Conservation (phyloP, 2,329 filamentous ascomycete species). For the Thyridium curvatum region DNA sequence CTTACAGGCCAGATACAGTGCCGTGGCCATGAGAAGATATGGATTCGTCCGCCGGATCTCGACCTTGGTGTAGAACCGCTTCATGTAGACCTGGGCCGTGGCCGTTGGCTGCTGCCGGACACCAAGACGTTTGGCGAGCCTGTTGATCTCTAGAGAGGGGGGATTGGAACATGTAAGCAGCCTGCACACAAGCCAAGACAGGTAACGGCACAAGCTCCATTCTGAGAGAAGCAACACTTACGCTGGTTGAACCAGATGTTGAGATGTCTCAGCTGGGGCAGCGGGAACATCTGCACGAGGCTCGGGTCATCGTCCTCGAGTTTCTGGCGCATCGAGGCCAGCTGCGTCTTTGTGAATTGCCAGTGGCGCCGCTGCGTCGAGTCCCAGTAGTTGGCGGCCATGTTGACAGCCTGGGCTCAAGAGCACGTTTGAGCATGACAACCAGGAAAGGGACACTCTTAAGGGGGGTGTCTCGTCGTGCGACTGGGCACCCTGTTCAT, state of each 20-base stretch:
- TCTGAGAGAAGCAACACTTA: constrained; percentile 34
- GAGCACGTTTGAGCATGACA: too few species aligned
- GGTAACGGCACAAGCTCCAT: too few species aligned
- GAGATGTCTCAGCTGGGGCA: constrained; percentile 76
- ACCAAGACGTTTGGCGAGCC: constrained; percentile 76
- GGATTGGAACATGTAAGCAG: background rate
- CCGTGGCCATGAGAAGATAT: constrained; percentile 87
- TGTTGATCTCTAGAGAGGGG: constrained; percentile 58
- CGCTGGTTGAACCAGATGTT: constrained; percentile 91
- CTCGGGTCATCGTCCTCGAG: constrained; percentile 71
- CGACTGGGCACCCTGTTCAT: too few species aligned
- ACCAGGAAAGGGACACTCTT: too few species aligned
- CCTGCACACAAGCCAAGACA: constrained; percentile 1
- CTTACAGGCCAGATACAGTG: constrained; percentile 92
- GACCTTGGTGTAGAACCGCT: constrained; percentile 86
- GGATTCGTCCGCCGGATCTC: constrained; percentile 91
- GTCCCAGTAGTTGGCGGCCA: constrained; percentile 96
- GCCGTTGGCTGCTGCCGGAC: constrained; percentile 88
- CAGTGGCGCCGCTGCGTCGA: constrained; percentile 87
- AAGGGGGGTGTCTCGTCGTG: too few species aligned
- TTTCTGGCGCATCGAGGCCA: constrained; percentile 67
- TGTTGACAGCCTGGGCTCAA: constrained; percentile 26
- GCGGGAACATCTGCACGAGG: constrained; percentile 69
- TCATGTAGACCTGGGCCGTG: constrained; percentile 90
- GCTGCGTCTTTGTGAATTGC: constrained; percentile 80